Base-by-base conservation (phyloP, 208 protist genomes). In the Leishmania braziliensis region DNA sequence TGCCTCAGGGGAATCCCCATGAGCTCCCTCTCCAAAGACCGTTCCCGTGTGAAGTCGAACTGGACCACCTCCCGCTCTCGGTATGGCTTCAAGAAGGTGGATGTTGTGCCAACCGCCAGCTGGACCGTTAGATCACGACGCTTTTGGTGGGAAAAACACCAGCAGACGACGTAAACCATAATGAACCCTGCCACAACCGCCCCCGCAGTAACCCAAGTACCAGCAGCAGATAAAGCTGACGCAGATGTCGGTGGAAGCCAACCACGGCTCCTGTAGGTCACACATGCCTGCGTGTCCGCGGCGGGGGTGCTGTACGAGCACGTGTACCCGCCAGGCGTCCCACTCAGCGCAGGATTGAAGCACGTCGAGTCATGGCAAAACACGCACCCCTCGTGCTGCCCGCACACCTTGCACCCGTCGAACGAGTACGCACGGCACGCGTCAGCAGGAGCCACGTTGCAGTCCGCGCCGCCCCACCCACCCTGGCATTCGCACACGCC, bases 321-420 rank as follows among this genome's bases (percentile, higher is more conserved):
- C 20, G 71, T 58, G 83, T 91, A 87, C 71, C 84, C 84, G 66
- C 69, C 68, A 43, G 50, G 26, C 10, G 81, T 82, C 39, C 79
- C 88, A 46, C 51, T 74, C 58, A 89, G 76, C 60, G 77, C 51
- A 46, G 73, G 77, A 54, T 85, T 84, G 84, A 85, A 86, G 81
- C 88, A 92, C 63, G 83, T 82, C 50, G 75, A 79, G 84, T 92
- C 88, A 39, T 70, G 75, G 83, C 88, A 92, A 73, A 88, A 92
- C 75, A 56, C 79, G 76, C 88, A 92, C 14, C 77, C 82, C 39
- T 29, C 66, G 39, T 80, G 77, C 54, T 77, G 70, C 51, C 56
- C 74, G 74, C 88, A 92, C 66, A 82, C 74, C 68, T 60, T 46
- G 58, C 88, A 92, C 48, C 88, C 88, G 63, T 79, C 80, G 16